Evolutionary conservation across 441 rosid species (phyloP).

Genomic region (Isatis lusitanica): DNA sequence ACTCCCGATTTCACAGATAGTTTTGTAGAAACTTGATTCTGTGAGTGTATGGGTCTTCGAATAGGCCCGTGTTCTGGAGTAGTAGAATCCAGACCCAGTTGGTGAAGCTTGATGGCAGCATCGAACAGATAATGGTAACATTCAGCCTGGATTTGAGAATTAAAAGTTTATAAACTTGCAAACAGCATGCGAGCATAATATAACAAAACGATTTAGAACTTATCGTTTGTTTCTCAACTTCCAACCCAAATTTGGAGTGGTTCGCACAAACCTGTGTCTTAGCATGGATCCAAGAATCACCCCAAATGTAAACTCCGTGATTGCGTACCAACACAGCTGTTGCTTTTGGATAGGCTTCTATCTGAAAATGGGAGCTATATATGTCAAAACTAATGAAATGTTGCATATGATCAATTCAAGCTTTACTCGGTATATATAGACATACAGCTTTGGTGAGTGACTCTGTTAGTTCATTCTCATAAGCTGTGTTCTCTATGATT

Average conservation of each 20-base stretch:
- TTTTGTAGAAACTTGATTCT: slow-evolving; percentile 34
- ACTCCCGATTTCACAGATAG: slow-evolving; percentile 43
- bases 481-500: slow-evolving; percentile 93
- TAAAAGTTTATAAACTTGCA: background rate
- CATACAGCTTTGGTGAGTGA: slow-evolving; percentile 88
- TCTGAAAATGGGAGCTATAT: slow-evolving; percentile 42
- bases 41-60: slow-evolving; percentile 39
- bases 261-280: slow-evolving; percentile 84
- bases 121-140: slow-evolving; percentile 94
- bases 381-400: background rate
- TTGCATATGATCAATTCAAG: slow-evolving; percentile 4
- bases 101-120: slow-evolving; percentile 94
- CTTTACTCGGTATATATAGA: slow-evolving; percentile 13
- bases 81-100: slow-evolving; percentile 78
- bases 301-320: slow-evolving; percentile 94
- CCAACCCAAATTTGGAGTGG: background rate
- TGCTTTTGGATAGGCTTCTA: slow-evolving; percentile 88
- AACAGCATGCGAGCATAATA: background rate
- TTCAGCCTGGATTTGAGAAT: slow-evolving; percentile 69
- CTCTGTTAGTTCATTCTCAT: slow-evolving; percentile 87
- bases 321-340: slow-evolving; percentile 97
- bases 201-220: background rate
- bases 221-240: background rate
- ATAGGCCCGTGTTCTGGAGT: slow-evolving; percentile 79
- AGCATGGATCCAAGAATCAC: slow-evolving; percentile 98